Percentiles rank a stretch among this genome's conserved stretches.
Conservation (phyloP, 169 alveolate species). For the Plasmodium vivax region DNA sequence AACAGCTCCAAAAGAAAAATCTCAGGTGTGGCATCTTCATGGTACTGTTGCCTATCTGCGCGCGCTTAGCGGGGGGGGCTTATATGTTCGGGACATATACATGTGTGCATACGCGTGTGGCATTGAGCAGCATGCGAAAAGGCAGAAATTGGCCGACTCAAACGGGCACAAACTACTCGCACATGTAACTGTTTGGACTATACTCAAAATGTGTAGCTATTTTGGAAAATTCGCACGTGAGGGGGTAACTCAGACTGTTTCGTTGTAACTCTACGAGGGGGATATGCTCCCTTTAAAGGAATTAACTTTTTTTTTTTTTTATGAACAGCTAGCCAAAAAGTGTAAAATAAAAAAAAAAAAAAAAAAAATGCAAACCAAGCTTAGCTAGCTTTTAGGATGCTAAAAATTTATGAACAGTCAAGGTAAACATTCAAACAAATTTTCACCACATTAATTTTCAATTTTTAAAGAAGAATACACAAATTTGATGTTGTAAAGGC, state of each 20-base stretch:
- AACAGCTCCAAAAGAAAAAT: neutral
- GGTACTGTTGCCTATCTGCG: neutral
- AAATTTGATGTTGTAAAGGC: neutral
- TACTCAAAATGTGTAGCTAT: neutral
- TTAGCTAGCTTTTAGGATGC: neutral
- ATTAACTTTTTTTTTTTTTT: neutral
- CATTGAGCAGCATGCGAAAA: neutral
- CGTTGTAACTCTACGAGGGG: neutral
- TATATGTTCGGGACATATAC: neutral
- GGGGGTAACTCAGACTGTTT: neutral
- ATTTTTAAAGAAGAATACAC: neutral
- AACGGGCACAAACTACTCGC: neutral
- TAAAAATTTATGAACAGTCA: neutral
- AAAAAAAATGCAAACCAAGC: neutral
- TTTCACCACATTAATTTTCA: neutral
- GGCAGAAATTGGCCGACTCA: neutral
- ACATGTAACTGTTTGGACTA: neutral
- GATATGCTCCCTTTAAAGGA: neutral
- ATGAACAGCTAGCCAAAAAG: neutral
- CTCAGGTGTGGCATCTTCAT: constrained; percentile 17
- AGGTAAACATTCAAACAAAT: neutral
- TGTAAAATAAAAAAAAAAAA: neutral
- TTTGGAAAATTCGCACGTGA: neutral
- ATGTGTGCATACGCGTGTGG: neutral
- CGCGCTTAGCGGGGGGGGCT: neutral